Base-by-base conservation (phyloP, 768 basidiomycete genomes). In the Pleurotus pulmonarius region DNA sequence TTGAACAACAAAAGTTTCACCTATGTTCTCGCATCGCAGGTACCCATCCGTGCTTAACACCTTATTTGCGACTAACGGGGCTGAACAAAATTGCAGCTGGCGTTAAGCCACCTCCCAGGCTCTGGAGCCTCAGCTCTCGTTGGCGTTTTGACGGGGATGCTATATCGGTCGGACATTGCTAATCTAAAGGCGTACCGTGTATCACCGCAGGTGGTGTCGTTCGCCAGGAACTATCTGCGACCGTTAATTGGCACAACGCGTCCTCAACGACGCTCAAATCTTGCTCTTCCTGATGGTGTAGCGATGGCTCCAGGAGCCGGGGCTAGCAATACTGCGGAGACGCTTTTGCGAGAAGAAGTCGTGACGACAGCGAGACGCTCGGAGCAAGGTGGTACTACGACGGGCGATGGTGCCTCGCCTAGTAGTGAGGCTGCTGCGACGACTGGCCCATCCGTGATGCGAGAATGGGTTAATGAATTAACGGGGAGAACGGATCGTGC, bases 91-190 rank as follows among this genome's bases (percentile, higher is more conserved):
- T 34, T 34, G 29, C 49, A 95, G 92, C 79, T 94, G 46, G 82
- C 85, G 3, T 69, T 90, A 34, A 83, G 82, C 16, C 83, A 83
- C 20, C 67, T 83, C 9, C 92, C 91, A 1, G 78, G 84, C 2
- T 91, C 92, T 5, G 69, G 80, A 6, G 73, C 82, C 1, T 79
- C 83, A 2, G 80, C 88, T 1, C 59, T 78, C 24, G 70, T 90
- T 34, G 94, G 94, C 20, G 58, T 93, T 5, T 60, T 88, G 7
- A 72, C 82, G 5, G 92, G 94, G 1, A 83, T 86, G 62, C 72
- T 92, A 37, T 96, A 95, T 67, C 87, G 92, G 39, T 88, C 92
- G 6, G 92, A 94, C 65, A 65, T 93, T 13, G 79, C 90, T 15
- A 83, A 83, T 54, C 77, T 94, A 49, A 94, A 94, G 64, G 70